Conservation (phyloP, 352 stramenopile species). For the Globisporangium perplexum region DNA sequence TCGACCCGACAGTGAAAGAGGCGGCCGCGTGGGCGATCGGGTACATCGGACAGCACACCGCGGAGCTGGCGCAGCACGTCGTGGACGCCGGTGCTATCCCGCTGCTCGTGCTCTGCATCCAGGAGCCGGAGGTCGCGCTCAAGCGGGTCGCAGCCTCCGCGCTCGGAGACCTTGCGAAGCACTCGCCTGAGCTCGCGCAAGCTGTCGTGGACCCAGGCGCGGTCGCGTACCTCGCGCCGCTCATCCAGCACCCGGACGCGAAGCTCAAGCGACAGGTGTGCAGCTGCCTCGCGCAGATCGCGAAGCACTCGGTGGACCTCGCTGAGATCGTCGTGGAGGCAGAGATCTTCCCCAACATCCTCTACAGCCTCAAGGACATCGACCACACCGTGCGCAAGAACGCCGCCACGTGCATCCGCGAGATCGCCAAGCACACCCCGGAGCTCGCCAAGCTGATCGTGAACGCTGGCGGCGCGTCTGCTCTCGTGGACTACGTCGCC, state of each 20-base stretch:
- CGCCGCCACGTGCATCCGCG: conserved; percentile 91
- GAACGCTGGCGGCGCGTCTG: conserved; percentile 91
- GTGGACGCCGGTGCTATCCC: conserved; percentile 92
- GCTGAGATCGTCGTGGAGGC: conserved; percentile 94
- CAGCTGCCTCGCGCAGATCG: conserved; percentile 92
- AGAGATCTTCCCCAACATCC: conserved; percentile 95
- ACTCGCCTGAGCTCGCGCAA: conserved; percentile 93
- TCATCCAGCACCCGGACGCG: conserved; percentile 92
- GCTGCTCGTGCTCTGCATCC: conserved; percentile 93
- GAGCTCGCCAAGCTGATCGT: conserved; percentile 95
- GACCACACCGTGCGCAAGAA: conserved; percentile 95
- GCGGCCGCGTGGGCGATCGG: conserved; percentile 93
- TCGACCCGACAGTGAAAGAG: conserved; percentile 94
- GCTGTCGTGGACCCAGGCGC: conserved; percentile 91
- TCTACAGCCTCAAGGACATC: conserved; percentile 94
- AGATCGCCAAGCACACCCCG: conserved; percentile 94
- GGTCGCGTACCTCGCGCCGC: conserved; percentile 90
- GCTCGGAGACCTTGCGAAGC: conserved; percentile 93
- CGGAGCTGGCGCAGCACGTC: conserved; percentile 91
- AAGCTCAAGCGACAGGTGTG: conserved; percentile 92
- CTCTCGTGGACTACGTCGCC: conserved; percentile 91
- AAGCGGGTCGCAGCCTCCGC: conserved; percentile 93
- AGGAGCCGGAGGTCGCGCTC: conserved; percentile 93
- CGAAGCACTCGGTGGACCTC: conserved; percentile 94
- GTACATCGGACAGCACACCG: conserved; percentile 94